Base-by-base conservation (phyloP, 768 basidiomycete genomes). In the Termitomyces sp. region DNA sequence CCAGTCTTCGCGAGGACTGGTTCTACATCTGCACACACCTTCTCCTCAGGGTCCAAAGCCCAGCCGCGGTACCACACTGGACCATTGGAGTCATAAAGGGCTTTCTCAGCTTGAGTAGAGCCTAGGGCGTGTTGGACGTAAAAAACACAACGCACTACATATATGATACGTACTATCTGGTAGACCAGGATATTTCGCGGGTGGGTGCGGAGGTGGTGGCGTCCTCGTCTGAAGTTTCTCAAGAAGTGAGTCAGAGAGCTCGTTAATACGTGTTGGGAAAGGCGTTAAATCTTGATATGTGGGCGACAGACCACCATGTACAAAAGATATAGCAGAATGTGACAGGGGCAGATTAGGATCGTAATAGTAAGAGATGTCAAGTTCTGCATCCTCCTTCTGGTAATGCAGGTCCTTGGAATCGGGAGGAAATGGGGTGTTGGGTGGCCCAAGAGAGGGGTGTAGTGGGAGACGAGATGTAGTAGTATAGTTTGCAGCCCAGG, bases 31-130 rank as follows among this genome's bases (percentile, higher is more conserved):
- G 65, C 69, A 70, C 97, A 99, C 4, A 83, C 84, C 53, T 76
- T 76, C 57, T 81, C 81, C 54, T 95, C 92, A 27, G 75, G 72
- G 13, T 88, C 85, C 53, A 84, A 77, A 16, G 96, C 96, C 85
- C 95, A 95, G 1, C 95, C 95, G 12, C 97, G 82, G 70, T 95
- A 97, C 97, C 97, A 98, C 47, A 95, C 72, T 4, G 95, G 94
- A 0, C 96, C 96, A 45, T 92, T 84, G 1, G 79, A 67, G 24
- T 79, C 81, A 66, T 96, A 97, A 37, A 98, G 68, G 36, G 82
- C 79, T 7, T 76, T 67, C 71, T 98, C 95, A 59, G 86, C 86
- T 0, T 63, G 64, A 0, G 88, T 88, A 6, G 91, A 76, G 41
- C 76, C 84, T 66, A 65, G 48, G 4, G 3, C 13, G 41, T 15